Percentiles rank a stretch among this genome's conserved stretches.
These are phyloP conservation scores for Tetrahymena elliotti DNA, from an alignment of 73 alveolate species.

Conservation along the genomic window DNA sequence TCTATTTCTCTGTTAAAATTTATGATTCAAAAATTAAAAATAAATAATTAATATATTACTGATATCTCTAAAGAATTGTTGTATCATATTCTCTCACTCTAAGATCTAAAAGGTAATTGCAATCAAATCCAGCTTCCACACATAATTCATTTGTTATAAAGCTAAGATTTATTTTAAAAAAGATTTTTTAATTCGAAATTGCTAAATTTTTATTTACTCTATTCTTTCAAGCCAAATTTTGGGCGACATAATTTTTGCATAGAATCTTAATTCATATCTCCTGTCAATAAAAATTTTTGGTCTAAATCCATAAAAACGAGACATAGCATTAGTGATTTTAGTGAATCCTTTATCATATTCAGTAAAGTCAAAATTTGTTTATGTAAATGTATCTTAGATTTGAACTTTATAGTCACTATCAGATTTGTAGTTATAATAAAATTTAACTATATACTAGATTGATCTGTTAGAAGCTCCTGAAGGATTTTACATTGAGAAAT, in stretches of 20 bases:
- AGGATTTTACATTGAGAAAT: neutral
- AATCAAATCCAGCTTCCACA: neutral
- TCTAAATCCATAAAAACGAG: neutral
- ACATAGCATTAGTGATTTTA: neutral
- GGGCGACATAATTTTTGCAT: neutral
- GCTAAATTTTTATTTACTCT: neutral
- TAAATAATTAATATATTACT: neutral
- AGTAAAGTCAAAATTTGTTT: neutral
- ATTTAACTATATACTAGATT: neutral
- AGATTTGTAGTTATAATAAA: neutral
- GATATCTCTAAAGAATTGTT: neutral
- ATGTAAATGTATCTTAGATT: neutral
- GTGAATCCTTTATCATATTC: neutral
- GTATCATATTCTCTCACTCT: neutral
- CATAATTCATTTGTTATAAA: neutral
- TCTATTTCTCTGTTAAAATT: neutral
- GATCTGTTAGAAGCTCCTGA: neutral
- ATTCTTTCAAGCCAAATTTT: neutral
- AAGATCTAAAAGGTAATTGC: neutral
- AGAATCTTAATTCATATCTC: neutral
- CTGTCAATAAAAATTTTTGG: neutral
- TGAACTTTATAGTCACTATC: neutral
- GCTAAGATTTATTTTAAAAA: neutral
- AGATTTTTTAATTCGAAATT: neutral
- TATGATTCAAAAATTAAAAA: neutral